A percentile compares a stretch with the other conserved stretches of the same genome.
These are phyloP conservation scores for Atractiella rhizophila DNA, from an alignment of 768 basidiomycete species.

Conservation along the genomic window DNA sequence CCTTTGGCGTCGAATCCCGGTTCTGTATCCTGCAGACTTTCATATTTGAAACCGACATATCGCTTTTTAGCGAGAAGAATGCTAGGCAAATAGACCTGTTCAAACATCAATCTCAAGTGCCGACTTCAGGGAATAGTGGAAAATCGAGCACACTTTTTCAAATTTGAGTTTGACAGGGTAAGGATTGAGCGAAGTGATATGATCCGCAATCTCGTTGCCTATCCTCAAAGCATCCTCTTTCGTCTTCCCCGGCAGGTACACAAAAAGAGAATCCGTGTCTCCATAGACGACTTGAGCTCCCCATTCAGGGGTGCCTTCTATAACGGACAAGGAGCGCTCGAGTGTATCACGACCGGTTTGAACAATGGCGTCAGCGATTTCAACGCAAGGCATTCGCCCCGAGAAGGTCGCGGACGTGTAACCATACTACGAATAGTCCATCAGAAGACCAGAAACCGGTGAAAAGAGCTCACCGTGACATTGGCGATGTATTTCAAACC, in stretches of 20 bases:
- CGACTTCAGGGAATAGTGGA: not conserved
- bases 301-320: constrained; percentile 58
- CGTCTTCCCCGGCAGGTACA: constrained; percentile 68
- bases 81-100: constrained; percentile 74
- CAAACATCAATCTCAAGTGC: not conserved
- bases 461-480: constrained; percentile 27
- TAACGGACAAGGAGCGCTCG: constrained; percentile 78
- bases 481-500: constrained; percentile 82
- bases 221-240: constrained; percentile 83
- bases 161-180: constrained; percentile 86
- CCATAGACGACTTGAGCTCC: constrained; percentile 83
- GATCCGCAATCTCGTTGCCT: constrained; percentile 73
- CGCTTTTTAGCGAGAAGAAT: constrained; percentile 94
- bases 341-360: constrained; percentile 86
- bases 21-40: constrained; percentile 47
- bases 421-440: constrained; percentile 32
- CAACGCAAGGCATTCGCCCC: constrained; percentile 92
- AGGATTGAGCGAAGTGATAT: constrained; percentile 63
- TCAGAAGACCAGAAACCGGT: too few species aligned
- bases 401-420: constrained; percentile 87
- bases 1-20: constrained; percentile 70
- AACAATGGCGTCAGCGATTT: constrained; percentile 93
- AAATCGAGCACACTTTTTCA: constrained; percentile 43
- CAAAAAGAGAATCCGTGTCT: constrained; percentile 87
- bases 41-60: constrained; percentile 92